Base-by-base conservation (phyloP, 2,329 filamentous ascomycete species). In the Fusarium sambucinum region DNA sequence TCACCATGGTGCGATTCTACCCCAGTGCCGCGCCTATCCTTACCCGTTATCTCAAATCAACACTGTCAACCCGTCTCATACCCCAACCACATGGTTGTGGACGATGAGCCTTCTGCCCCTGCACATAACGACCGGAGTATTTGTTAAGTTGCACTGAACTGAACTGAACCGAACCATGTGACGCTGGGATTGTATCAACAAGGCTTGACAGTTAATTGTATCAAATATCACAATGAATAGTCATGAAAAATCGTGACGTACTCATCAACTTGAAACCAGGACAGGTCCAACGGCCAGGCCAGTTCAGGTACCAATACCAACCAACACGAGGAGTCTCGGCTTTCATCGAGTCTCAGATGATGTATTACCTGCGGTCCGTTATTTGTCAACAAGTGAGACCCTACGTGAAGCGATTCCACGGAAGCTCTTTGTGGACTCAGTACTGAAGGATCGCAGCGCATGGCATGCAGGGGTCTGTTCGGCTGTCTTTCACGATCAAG, bases 1-100 rank as follows among this genome's bases (percentile, higher is more conserved):
- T 68, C 59, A 53, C 46, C 21, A 54, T 65, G 38, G 41, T 68
- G 64, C 64, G 53, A 64, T 55, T 16, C 33, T 48, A 52, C 63
- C 59, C 29, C 60, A 65, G 59, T 47, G 33, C 44, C 59, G 58
- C 53, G 59, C 32, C 63, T 59, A 54, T 64, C 63, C 53, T 41
- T 56, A 45, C 32, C 41, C 19, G 13, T 35, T 40, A 50, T 59
- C 14, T 55, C 30, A 29, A 27, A 19, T 51, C 37, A 40, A 29
- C 33, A 19, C 27, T 48, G 21, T 53, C 37, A 12, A 60, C 14
- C 52, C 46, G 33, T 53, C 52, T 48, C 46, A 25, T 50, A 35
- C 35, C 65, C 47, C 59, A 66, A 66, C 60, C 66, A 65, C 55
- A 62, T 55, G 59, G 64, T 25, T 55, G 25, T 25, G 23, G 29